Base-by-base conservation (phyloP, 768 basidiomycete species). In the Auricularia cornea region DNA sequence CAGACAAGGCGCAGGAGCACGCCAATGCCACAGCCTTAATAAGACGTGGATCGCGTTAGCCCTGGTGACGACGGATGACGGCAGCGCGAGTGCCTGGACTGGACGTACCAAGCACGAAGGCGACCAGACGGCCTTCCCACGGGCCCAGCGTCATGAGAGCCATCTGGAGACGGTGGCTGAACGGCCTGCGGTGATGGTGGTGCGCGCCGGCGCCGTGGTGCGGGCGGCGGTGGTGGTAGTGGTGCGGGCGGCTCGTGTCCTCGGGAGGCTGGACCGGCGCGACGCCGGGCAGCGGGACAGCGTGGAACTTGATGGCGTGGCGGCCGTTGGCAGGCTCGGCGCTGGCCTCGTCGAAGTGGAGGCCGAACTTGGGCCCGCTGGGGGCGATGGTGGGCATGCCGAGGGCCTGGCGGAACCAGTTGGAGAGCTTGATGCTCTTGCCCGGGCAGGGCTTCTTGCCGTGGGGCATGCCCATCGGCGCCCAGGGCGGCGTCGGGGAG, bases 111-210 rank as follows among this genome's bases (percentile, higher is more conserved):
- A 93, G 81, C 63, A 93, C 90, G 65, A 93, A 93, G 3, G 92
- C 86, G 18, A 93, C 86, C 11, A 85, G 84, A 59, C 89, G 80
- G 60, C 90, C 90, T 74, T 93, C 91, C 90, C 91, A 92, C 23
- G 84, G 84, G 14, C 90, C 88, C 18, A 93, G 83, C 8, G 82
- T 73, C 77, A 84, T 84, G 62, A 92, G 74, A 2, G 90, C 87
- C 62, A 74, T 75, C 69, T 86, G 83, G 65, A 92, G 75, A 56
- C 91, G 85, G 54, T 72, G 75, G 57, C 81, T 63, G 81, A 90
- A 89, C 35, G 80, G 75, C 26, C 68, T 67, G 61, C 60, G 63
- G 59, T 60, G 51, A 40, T 59, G 67, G 67, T 67, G 66, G 38
- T 68, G 59, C 10, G 70, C 67, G 31, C 69, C 62, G 11, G 75